These are phyloP conservation scores for Xylariaceae sp. DNA, from an alignment of 2,329 filamentous ascomycete species.

Conservation along the genomic window DNA sequence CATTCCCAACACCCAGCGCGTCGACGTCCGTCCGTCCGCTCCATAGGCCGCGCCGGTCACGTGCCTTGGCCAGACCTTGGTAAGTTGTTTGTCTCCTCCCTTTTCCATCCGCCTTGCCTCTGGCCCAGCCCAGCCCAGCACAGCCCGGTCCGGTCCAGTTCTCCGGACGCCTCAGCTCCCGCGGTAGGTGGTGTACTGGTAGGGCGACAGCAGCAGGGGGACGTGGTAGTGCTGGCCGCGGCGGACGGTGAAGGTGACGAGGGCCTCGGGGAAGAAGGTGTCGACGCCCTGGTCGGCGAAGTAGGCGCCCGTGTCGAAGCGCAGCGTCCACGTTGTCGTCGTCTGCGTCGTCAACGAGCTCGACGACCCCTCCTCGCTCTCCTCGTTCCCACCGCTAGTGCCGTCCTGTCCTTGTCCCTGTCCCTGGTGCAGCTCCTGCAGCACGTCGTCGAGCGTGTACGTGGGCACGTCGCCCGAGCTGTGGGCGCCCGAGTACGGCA, in stretches of 20 bases:
- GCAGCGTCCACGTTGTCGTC: slow-evolving; percentile 57
- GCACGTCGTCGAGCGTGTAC: slow-evolving; percentile 50
- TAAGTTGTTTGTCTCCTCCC: too few species aligned
- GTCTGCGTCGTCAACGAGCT: too few species aligned
- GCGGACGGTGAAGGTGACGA: slow-evolving; percentile 44
- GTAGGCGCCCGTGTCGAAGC: slow-evolving; percentile 66
- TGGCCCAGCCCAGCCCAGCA: too few species aligned
- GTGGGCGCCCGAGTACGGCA: slow-evolving; percentile 44
- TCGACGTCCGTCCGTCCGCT: too few species aligned
- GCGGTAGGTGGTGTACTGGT: slow-evolving; percentile 75
- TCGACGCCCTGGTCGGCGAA: slow-evolving; percentile 61
- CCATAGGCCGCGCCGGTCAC: too few species aligned
- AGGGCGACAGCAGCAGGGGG: slow-evolving; percentile 68
- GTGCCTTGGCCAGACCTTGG: too few species aligned
- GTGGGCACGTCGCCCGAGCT: slow-evolving; percentile 49
- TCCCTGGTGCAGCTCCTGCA: slow-evolving; percentile 34
- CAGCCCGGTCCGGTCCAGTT: too few species aligned
- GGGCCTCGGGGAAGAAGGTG: slow-evolving; percentile 55
- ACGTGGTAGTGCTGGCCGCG: slow-evolving; percentile 69
- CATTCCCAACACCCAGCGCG: too few species aligned
- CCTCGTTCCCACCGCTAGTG: too few species aligned
- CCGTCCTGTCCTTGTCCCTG: too few species aligned
- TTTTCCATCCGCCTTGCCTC: too few species aligned
- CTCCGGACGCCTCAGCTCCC: slow-evolving; percentile 63
- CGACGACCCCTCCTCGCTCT: too few species aligned